phyloP scores from a whole-genome alignment of 148 eudicot genomes.

The Rhododendron griersonianum region DNA sequence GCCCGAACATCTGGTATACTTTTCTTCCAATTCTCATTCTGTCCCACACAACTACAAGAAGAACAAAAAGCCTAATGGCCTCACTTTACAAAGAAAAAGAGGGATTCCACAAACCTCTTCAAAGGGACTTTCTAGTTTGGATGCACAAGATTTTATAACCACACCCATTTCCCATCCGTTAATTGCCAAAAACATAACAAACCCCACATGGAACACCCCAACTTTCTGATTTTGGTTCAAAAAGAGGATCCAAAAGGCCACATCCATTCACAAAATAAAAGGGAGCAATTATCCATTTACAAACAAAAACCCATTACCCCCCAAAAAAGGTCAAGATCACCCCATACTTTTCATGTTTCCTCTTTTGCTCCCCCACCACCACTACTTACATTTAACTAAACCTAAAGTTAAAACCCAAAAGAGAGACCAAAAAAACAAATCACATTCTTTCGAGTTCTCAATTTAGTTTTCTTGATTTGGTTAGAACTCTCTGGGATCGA shows the following conservation, averaged over 20 bases:
- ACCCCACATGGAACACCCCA: constrained; percentile 8
- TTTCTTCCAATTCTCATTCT: no score
- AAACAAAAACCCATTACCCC: constrained; percentile 3
- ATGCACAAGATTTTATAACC: not conserved
- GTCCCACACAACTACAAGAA: no score
- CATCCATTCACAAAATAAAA: constrained; percentile 15
- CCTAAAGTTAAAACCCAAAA: not conserved
- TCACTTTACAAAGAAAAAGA: not conserved
- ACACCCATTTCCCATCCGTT: not conserved
- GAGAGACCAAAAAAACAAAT: not conserved
- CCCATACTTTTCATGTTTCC: not conserved
- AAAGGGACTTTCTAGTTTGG: not conserved
- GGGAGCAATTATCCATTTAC: constrained; percentile 23
- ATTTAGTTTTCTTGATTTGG: not conserved
- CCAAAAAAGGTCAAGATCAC: not conserved
- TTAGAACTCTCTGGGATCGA: constrained; percentile 88
- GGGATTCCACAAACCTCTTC: not conserved
- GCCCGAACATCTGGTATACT: no score
- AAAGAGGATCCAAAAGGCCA: constrained; percentile 17
- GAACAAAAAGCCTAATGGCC: not conserved
- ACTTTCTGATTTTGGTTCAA: constrained; percentile 3
- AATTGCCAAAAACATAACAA: not conserved
- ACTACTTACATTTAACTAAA: not conserved
- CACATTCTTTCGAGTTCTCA: no score
- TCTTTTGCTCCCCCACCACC: not conserved